These are phyloP conservation scores for Polyporus tsugae DNA, from an alignment of 1,284 basidiomycete genomes.

Conservation along the genomic window DNA sequence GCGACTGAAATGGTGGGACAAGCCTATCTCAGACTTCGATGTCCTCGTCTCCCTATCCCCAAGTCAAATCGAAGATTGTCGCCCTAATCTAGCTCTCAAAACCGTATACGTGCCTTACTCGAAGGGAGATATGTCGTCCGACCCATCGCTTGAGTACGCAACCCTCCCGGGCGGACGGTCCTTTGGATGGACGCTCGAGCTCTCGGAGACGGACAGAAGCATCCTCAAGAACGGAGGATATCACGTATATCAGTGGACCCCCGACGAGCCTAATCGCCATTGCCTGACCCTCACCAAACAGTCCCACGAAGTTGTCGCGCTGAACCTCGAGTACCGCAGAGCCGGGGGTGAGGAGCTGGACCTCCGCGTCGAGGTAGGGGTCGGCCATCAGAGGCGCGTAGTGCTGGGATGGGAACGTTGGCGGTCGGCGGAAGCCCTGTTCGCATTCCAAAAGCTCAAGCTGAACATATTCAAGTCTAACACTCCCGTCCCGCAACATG, in stretches of 20 bases:
- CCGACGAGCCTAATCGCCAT: neutral
- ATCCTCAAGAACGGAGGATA: neutral
- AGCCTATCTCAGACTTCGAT: neutral
- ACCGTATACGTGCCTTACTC: neutral
- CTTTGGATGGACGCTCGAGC: neutral
- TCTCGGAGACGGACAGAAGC: neutral
- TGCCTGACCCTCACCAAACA: neutral
- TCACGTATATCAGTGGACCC: neutral
- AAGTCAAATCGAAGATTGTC: neutral
- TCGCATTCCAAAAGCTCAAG: too few species aligned
- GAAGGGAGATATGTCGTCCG: neutral
- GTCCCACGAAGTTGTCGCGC: neutral
- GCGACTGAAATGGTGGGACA: constrained; percentile 2
- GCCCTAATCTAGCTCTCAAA: neutral
- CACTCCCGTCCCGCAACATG: too few species aligned
- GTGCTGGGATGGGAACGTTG: too few species aligned
- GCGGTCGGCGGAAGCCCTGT: too few species aligned
- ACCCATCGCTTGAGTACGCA: neutral
- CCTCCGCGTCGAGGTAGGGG: neutral
- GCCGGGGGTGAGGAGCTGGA: neutral
- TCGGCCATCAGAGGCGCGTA: neutral
- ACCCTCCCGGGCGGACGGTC: neutral
- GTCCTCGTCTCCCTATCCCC: neutral
- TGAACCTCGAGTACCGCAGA: neutral
- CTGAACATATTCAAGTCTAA: too few species aligned